Base-by-base conservation (phyloP, 2,329 filamentous ascomycete species). In the Immersiporthe knoxdaviesiana region DNA sequence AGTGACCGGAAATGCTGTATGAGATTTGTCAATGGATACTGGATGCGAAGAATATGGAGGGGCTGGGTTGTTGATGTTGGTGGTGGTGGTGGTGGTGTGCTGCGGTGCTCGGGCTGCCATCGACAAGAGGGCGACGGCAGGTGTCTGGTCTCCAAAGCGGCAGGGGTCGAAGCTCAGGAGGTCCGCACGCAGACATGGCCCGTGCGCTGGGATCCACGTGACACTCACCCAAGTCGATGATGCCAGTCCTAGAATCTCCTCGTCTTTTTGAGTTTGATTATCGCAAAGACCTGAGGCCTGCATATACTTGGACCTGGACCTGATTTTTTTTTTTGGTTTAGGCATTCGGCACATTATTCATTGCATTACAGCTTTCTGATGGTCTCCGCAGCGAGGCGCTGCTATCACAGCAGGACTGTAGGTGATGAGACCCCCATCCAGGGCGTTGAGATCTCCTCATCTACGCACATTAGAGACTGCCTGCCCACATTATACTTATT, bases 21-120 rank as follows among this genome's bases (percentile, higher is more conserved):
- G 66, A 70, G 65, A 70, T 70, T 70, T 61, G 68, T 68, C 70
- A 72, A 72, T 72, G 66, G 66, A 72, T 72, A 72, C 70, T 72
- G 69, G 66, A 63, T 70, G 68, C 58, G 60, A 72, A 68, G 70
- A 66, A 72, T 72, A 72, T 68, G 61, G 69, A 68, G 68, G 66
- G 65, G 62, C 16, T 8, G 52, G 65, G 59, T 27, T 63, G 41
- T 11, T 68, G 66, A 47, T 56, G 52, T 27, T 63, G 62, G 37
- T 68, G 65, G 60, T 44, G 27, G n/a, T 63, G 60, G 11, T 63
- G 41, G 4, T 44, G 16, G n/a, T n/a, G n/a, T n/a, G n/a, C n/a
- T n/a, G n/a, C n/a, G n/a, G 16, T 47, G 60, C 21, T 63, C 12
- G 16, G 61, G 61, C 30, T 35, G 27, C 24, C n/a, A 54, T 63